phyloP scores from a whole-genome alignment of 1,284 basidiomycete species.

The Heliocybe sulcata region DNA sequence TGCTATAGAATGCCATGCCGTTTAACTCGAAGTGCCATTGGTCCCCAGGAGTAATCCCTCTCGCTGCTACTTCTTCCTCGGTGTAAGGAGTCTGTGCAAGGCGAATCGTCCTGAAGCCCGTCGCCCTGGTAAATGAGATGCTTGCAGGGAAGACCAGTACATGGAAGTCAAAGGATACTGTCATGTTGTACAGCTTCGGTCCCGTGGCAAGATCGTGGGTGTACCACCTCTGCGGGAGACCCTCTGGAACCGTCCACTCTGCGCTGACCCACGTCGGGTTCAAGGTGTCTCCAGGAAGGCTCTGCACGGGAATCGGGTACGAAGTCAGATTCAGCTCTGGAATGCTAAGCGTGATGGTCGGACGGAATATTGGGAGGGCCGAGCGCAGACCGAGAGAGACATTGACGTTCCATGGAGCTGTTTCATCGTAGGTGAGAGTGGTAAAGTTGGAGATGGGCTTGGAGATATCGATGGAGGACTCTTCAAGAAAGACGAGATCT shows the following conservation, averaged over 20 bases:
- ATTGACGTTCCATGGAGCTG: constrained; percentile 48
- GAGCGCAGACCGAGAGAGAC: constrained; percentile 46
- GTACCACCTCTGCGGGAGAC: constrained; percentile 43
- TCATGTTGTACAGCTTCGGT: constrained; percentile 47
- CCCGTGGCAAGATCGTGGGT: constrained; percentile 42
- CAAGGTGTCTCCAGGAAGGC: constrained; percentile 24
- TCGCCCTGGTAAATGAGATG: constrained; percentile 30
- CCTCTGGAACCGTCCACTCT: constrained; percentile 38
- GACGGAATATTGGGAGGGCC: constrained; percentile 22
- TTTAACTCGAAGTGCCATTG: constrained; percentile 56
- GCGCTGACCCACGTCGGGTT: constrained; percentile 32
- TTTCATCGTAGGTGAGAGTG: constrained; percentile 28
- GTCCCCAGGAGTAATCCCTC: constrained; percentile 50
- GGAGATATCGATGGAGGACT: constrained; percentile 46
- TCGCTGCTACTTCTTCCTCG: constrained; percentile 31
- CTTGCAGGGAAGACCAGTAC: background rate
- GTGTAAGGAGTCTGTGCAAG: constrained; percentile 42
- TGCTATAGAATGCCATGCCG: constrained; percentile 45
- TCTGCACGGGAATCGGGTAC: constrained; percentile 16
- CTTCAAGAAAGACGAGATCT: constrained; percentile 39
- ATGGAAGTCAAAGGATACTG: constrained; percentile 22
- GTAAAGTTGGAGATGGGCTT: constrained; percentile 40
- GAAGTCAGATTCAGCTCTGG: constrained; percentile 37
- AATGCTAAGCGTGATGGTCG: constrained; percentile 34
- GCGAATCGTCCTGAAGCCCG: constrained; percentile 51